Conservation (phyloP, 805 yeast species). For the Candida saitoana region DNA sequence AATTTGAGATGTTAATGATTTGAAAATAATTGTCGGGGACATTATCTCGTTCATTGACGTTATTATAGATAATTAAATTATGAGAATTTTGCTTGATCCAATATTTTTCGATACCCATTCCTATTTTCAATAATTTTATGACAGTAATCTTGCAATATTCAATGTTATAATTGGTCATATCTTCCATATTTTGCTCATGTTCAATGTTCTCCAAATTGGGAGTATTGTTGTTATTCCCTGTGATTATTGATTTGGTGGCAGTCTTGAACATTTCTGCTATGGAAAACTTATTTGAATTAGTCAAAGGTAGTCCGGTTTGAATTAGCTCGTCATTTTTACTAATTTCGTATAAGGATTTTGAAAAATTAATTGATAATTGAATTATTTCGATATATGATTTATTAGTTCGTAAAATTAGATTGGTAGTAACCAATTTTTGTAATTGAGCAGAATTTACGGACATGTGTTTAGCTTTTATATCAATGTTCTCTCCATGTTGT, state of each 20-base stretch:
- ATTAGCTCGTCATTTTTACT: slow-evolving; percentile 23
- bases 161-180: slow-evolving; percentile 21
- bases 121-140: slow-evolving; percentile 30
- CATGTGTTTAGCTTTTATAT: slow-evolving; percentile 35
- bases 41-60: slow-evolving; percentile 12
- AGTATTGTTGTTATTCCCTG: slow-evolving; percentile 16
- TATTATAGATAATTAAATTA: slow-evolving; percentile 29
- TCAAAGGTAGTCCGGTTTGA: slow-evolving; percentile 34
- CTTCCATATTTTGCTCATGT: slow-evolving; percentile 33
- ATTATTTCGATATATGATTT: slow-evolving; percentile 40
- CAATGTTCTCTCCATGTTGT: slow-evolving; percentile 44
- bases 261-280: slow-evolving; percentile 25
- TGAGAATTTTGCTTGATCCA: slow-evolving; percentile 41
- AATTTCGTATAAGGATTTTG: slow-evolving; percentile 32
- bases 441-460: slow-evolving; percentile 33
- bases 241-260: slow-evolving; percentile 32
- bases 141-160: slow-evolving; percentile 26
- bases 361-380: slow-evolving; percentile 29
- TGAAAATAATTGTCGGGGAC: slow-evolving; percentile 21
- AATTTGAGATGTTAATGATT: slow-evolving; percentile 28
- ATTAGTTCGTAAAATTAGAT: slow-evolving; percentile 40
- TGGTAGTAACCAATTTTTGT: slow-evolving; percentile 22
- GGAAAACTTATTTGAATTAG: slow-evolving; percentile 22
- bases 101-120: slow-evolving; percentile 24
- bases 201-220: slow-evolving; percentile 33